A percentile compares a stretch with the other conserved stretches of the same genome.
Evolutionary conservation across 2,329 filamentous ascomycete species (phyloP).

Genomic region (Pyrenochaeta sp.): DNA sequence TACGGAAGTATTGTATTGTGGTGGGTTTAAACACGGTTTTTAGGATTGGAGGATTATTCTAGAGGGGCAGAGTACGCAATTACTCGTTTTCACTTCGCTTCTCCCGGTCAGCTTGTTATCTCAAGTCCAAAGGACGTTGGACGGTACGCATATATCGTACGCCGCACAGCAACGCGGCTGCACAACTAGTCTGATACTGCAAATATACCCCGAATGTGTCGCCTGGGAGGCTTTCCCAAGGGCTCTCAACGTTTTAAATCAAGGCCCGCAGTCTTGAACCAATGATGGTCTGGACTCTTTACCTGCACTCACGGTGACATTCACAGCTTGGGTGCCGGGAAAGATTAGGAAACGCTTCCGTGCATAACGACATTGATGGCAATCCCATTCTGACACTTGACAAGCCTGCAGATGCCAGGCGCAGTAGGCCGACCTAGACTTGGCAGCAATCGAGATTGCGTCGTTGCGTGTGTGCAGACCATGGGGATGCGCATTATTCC

Average conservation of each 20-base stretch:
- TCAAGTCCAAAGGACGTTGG: neutral
- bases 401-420: neutral
- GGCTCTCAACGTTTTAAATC: neutral
- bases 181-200: neutral
- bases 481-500: neutral
- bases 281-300: neutral
- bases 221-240: neutral
- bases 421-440: neutral
- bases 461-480: neutral
- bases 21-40: neutral
- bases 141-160: neutral
- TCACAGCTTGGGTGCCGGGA: neutral
- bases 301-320: neutral
- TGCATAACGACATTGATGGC: neutral
- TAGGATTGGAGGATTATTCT: neutral
- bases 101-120: neutral
- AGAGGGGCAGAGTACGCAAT: neutral
- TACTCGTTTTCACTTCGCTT: neutral
- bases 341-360: neutral
- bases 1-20: neutral
- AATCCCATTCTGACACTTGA: neutral
- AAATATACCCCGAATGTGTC: neutral
- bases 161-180: neutral
- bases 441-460: neutral
- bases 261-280: neutral